Conservation (phyloP, 495 filamentous ascomycete genomes). For the Xylaria bambusicola region DNA sequence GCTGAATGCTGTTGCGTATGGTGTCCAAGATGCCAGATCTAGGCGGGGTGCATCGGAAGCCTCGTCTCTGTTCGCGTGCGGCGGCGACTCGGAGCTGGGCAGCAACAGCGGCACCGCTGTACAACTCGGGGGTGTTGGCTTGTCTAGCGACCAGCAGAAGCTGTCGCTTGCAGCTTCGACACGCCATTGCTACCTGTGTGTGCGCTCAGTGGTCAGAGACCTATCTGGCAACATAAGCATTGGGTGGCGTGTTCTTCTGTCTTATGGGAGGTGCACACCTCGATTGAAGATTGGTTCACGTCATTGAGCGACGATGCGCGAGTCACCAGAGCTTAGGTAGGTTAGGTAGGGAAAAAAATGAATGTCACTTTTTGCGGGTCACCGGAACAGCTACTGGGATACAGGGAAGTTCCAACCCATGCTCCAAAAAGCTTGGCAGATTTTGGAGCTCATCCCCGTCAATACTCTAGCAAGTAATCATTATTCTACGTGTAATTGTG, state of each 20-base stretch:
- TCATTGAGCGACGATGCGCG: constrained; percentile 9
- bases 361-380: too few species aligned
- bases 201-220: background rate
- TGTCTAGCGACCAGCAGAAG: constrained; percentile 30
- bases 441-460: too few species aligned
- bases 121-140: constrained; percentile 22
- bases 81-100: constrained; percentile 4
- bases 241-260: background rate
- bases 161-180: constrained; percentile 36
- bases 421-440: constrained; percentile 1
- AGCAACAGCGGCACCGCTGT: constrained; percentile 17
- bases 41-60: constrained; percentile 25
- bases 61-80: constrained; percentile 22
- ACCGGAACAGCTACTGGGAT: too few species aligned
- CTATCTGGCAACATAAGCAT: background rate
- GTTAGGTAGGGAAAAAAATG: background rate
- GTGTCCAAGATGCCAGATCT: constrained; percentile 19
- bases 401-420: background rate
- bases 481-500: too few species aligned
- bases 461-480: too few species aligned
- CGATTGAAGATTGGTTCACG: constrained; percentile 7
- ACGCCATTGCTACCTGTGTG: constrained; percentile 28
- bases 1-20: constrained; percentile 28
- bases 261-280: background rate
- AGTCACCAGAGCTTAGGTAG: constrained; percentile 5